Evolutionary conservation across 163 green algal species (phyloP), one percentile per base, ranked within the genome.

Genomic region (Trebouxia gelatinosa): DNA sequence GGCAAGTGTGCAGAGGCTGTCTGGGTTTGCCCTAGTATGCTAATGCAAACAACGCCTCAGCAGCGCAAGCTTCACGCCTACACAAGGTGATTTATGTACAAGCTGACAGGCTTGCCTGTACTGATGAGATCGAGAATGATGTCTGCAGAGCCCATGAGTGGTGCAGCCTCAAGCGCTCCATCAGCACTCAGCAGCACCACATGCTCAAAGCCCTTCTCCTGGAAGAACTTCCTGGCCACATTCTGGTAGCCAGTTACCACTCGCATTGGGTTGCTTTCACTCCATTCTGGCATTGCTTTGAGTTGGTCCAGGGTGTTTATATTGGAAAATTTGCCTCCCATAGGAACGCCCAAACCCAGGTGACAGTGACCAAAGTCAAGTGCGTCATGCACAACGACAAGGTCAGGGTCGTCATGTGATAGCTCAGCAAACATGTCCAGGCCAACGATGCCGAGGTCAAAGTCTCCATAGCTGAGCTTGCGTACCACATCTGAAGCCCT

Each of bases 361-460:
- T 99, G 93, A 87, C 96, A 99, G 57, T 92, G 80, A 9, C 96
- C 96, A 85, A 98, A 99, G 79, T 90, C 85, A 16, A 99, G 91
- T 3, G 91, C 89, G 40, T 99, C 95, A 80, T 99, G 95, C 48
- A 98, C 82, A 29, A 98, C 85, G 0, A 99, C 79, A 16, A 98
- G 79, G 71, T 98, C 92, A 67, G 65, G 68, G 57, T 90, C 84
- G 16, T 79, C 80, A 62, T 87, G 83, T 6, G 81, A 85, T 23
- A 95, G 80, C 86, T 93, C 91, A 7, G 26, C 28, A 58, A 92
- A 94, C 90, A 96, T 97, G 87, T 97, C 93, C n/a, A 90, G 89
- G 70, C 94, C 94, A 50, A 99, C 94, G 50, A 99, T 98, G 80
- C 95, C 96, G 19, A 99, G 85, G 88, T 99, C 96, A 5, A 99